phyloP scores from a whole-genome alignment of 768 basidiomycete species.

The Podaxis sp. region DNA sequence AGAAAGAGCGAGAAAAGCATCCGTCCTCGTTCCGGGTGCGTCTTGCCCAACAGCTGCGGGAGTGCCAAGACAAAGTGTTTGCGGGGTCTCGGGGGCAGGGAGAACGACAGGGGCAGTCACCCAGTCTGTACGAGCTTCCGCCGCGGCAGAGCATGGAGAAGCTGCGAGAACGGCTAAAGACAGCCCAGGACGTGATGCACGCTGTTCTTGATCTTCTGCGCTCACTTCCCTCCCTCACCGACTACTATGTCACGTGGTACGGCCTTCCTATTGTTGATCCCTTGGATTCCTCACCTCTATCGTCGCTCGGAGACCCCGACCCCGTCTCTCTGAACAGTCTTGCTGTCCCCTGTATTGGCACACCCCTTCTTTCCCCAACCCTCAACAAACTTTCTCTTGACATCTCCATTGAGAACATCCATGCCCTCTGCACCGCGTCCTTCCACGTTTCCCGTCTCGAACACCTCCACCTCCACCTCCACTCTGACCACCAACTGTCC shows the following conservation, averaged over 20 bases:
- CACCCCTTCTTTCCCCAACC: constrained; percentile 18
- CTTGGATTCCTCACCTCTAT: neutral
- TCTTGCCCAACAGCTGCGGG: constrained; percentile 8
- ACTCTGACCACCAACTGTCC: constrained; percentile 32
- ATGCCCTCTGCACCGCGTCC: constrained; percentile 31
- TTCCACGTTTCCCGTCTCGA: constrained; percentile 33
- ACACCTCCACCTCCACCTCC: constrained; percentile 43
- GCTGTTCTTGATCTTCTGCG: constrained; percentile 43
- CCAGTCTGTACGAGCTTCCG: constrained; percentile 31
- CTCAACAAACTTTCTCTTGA: constrained; percentile 43
- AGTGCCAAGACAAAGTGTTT: constrained; percentile 4
- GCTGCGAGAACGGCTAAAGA: constrained; percentile 7
- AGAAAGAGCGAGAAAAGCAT: neutral
- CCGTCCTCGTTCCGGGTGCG: constrained; percentile 1
- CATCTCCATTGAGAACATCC: constrained; percentile 42
- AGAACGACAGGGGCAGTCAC: constrained; percentile 22
- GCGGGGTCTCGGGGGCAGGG: neutral
- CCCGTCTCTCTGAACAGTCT: constrained; percentile 14
- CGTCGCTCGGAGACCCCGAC: neutral
- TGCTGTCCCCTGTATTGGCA: constrained; percentile 4
- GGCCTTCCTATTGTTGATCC: constrained; percentile 30
- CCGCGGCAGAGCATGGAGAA: constrained; percentile 2
- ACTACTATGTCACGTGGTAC: constrained; percentile 52
- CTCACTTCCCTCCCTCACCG: constrained; percentile 43
- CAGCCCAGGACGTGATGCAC: constrained; percentile 36